These are phyloP conservation scores for Fragilaria radians DNA, from an alignment of 108 stramenopile species.

Conservation along the genomic window DNA sequence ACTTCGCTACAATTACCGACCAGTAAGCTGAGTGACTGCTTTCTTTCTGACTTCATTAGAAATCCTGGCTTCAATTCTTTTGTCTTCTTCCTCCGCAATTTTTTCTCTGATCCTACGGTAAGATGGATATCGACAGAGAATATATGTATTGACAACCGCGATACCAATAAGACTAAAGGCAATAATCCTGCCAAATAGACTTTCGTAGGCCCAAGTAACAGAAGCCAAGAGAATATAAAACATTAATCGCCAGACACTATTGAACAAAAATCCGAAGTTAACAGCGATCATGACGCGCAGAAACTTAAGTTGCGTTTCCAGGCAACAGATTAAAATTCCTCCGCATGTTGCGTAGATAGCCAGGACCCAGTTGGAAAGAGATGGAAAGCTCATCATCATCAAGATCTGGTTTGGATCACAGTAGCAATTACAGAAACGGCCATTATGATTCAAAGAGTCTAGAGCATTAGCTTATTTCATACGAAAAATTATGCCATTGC, in stretches of 20 bases:
- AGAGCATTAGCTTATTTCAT: too few species aligned
- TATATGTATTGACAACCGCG: slow-evolving; percentile 70
- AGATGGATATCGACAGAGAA: slow-evolving; percentile 70
- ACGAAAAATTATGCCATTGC: too few species aligned
- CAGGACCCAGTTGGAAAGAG: slow-evolving; percentile 52
- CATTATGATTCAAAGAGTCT: too few species aligned
- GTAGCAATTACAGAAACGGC: too few species aligned
- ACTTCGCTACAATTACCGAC: too few species aligned
- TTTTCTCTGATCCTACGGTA: slow-evolving; percentile 77
- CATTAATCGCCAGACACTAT: slow-evolving; percentile 55
- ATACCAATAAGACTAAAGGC: slow-evolving; percentile 31
- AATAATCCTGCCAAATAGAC: slow-evolving; percentile 46
- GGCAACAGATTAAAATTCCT: slow-evolving; percentile 71
- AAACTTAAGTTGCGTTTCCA: slow-evolving; percentile 87
- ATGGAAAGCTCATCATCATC: slow-evolving; percentile 38
- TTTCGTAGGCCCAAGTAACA: slow-evolving; percentile 56
- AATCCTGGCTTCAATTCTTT: slow-evolving; percentile 76
- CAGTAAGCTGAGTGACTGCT: slow-evolving; percentile 42
- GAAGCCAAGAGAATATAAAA: slow-evolving; percentile 72
- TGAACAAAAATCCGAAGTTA: slow-evolving; percentile 85
- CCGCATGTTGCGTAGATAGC: slow-evolving; percentile 74
- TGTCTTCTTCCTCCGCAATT: slow-evolving; percentile 85
- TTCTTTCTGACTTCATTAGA: slow-evolving; percentile 74
- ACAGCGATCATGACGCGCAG: slow-evolving; percentile 75
- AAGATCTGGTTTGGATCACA: too few species aligned